A percentile compares a stretch with the other conserved stretches of the same genome.
These are phyloP conservation scores for Herpotrichia juniperi DNA, from an alignment of 2,329 filamentous ascomycete species.

Conservation along the genomic window DNA sequence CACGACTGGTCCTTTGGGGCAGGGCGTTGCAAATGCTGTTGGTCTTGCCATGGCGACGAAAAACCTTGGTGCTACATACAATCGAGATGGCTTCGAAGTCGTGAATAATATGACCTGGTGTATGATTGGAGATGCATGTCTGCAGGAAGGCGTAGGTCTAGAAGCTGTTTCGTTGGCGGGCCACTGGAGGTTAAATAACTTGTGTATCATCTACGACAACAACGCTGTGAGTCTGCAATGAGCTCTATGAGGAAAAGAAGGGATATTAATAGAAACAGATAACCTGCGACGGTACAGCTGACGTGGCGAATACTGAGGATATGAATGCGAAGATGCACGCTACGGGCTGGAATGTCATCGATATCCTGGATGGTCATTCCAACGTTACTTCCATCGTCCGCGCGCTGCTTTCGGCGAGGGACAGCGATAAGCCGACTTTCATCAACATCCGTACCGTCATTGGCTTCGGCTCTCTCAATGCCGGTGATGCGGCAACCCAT, in stretches of 20 bases:
- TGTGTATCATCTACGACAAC: slow-evolving; percentile 64
- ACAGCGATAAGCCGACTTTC: slow-evolving; percentile 59
- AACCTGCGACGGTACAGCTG: slow-evolving; percentile 62
- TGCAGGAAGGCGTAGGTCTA: slow-evolving; percentile 63
- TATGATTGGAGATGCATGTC: slow-evolving; percentile 64
- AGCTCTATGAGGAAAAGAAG: no score
- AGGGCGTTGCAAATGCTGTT: slow-evolving; percentile 66
- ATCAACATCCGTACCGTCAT: slow-evolving; percentile 65
- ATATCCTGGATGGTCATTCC: slow-evolving; percentile 59
- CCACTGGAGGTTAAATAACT: slow-evolving; percentile 60
- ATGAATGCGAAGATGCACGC: slow-evolving; percentile 64
- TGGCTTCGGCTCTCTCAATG: slow-evolving; percentile 55
- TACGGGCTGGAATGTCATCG: slow-evolving; percentile 62
- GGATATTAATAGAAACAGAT: no score
- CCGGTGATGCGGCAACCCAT: slow-evolving; percentile 60
- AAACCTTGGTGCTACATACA: slow-evolving; percentile 61
- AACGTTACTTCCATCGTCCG: slow-evolving; percentile 56
- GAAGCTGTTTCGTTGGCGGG: slow-evolving; percentile 63
- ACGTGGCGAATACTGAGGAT: slow-evolving; percentile 59
- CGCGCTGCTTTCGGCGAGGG: slow-evolving; percentile 54
- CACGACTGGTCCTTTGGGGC: slow-evolving; percentile 65
- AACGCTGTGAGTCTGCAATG: no score
- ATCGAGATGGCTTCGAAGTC: slow-evolving; percentile 55
- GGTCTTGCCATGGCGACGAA: slow-evolving; percentile 65
- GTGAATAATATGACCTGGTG: slow-evolving; percentile 61